A percentile compares a stretch with the other conserved stretches of the same genome.
These are phyloP conservation scores for Rhizophagus clarus DNA, from an alignment of 192 early-diverging fungal genomes.

Conservation along the genomic window DNA sequence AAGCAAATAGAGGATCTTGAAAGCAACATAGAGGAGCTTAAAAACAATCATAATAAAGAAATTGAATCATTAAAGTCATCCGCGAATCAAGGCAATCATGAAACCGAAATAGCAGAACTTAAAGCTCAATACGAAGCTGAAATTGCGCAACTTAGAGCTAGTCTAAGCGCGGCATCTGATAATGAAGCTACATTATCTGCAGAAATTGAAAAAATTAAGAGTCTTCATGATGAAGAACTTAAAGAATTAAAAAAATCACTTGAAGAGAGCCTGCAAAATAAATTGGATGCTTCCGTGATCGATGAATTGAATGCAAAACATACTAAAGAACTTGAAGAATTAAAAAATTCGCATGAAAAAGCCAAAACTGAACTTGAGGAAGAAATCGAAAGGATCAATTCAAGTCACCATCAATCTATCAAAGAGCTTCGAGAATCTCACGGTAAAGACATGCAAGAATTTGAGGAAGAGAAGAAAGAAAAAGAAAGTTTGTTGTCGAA, in stretches of 20 bases:
- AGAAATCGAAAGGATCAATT: neutral
- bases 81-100: neutral
- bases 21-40: slow-evolving; percentile 2
- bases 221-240: slow-evolving; percentile 13
- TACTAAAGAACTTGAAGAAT: neutral
- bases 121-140: neutral
- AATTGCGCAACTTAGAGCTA: neutral
- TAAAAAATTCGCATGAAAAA: slow-evolving; percentile 3
- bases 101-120: neutral
- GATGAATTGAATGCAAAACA: neutral
- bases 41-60: slow-evolving; percentile 16
- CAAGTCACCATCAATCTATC: neutral
- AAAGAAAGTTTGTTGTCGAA: neutral
- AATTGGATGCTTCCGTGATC: neutral
- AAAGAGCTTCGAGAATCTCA: slow-evolving; percentile 5
- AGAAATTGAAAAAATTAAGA: slow-evolving; percentile 7
- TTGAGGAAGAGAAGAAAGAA: slow-evolving; percentile 10
- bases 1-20: neutral
- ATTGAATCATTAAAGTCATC: slow-evolving; percentile 11
- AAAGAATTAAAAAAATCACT: neutral
- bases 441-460: slow-evolving; percentile 17
- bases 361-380: neutral
- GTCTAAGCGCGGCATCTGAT: too few species aligned
- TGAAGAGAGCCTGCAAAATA: neutral
- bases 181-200: neutral